A percentile compares a stretch with the other conserved stretches of the same genome.
Conservation (phyloP, 305 asterid species). For the Fraxinus latifolia region DNA sequence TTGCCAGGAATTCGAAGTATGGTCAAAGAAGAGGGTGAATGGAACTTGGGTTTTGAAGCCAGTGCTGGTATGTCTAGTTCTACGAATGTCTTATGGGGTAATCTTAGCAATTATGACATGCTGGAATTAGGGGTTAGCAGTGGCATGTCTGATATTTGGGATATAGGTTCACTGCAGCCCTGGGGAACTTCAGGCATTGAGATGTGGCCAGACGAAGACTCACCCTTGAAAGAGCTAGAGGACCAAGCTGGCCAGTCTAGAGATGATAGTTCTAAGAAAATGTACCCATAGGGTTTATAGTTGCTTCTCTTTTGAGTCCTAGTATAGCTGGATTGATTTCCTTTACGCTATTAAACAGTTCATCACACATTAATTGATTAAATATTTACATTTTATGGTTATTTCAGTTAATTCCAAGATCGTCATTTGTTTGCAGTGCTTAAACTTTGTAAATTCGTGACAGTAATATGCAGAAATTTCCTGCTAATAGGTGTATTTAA, state of each 20-base stretch:
- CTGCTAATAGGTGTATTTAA: slow-evolving; percentile 26
- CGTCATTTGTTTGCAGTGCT: background rate
- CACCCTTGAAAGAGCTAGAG: slow-evolving; percentile 28
- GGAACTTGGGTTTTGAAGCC: slow-evolving; percentile 48
- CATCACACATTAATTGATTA: slow-evolving; percentile 20
- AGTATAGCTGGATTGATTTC: slow-evolving; percentile 28
- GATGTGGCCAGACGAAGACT: slow-evolving; percentile 40
- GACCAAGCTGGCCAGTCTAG: slow-evolving; percentile 27
- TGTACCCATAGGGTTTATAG: slow-evolving; percentile 24
- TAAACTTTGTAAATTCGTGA: background rate
- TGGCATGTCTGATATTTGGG: slow-evolving; percentile 53
- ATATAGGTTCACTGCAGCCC: slow-evolving; percentile 38
- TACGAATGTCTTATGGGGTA: slow-evolving; percentile 42
- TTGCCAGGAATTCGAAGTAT: slow-evolving; percentile 34
- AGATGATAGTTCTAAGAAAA: slow-evolving; percentile 32
- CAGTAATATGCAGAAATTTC: slow-evolving; percentile 6
- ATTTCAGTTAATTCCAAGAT: background rate
- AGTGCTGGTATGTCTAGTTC: slow-evolving; percentile 41
- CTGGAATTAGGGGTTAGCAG: slow-evolving; percentile 40
- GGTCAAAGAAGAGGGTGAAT: slow-evolving; percentile 38
- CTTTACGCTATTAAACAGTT: slow-evolving; percentile 25
- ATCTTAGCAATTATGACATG: slow-evolving; percentile 32
- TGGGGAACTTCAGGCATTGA: slow-evolving; percentile 47
- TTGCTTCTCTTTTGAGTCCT: slow-evolving; percentile 20
- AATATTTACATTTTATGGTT: background rate